Evolutionary conservation across 495 filamentous ascomycete species (phyloP), one percentile per base, ranked within the genome.

Genomic region (Penicillium flavigenum): DNA sequence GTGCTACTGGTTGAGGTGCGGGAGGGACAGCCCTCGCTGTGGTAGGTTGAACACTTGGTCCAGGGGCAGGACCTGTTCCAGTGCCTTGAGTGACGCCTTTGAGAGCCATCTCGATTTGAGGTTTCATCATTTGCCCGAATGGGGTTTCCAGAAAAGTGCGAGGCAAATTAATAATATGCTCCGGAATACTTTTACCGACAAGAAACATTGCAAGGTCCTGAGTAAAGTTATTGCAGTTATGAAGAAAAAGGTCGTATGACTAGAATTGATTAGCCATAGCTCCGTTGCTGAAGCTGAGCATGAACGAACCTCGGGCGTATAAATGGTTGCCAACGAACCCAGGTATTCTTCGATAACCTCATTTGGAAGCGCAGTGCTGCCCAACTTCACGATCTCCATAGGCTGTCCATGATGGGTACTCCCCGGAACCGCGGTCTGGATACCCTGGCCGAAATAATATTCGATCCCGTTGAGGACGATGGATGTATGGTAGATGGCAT

Each of bases 191-290:
- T 64, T 84, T 88, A 20, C 94, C 93, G n/a, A 96, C 75, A 2
- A 98, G 77, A 56, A 98, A 97, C 76, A 87, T 96, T 46, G 88
- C 74, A 61, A 98, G 83, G 59, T 98, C 94, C 65, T 98, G 92
- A 5, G 91, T 89, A 71, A 98, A 98, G 77, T 98, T 98, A 75
- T 98, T 98, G 81, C 94, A 97, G 66, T 98, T 98, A 65, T 96
- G 92, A 38, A 87, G 76, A 69, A 90, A 90, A 3, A 96, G 77
- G 69, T 96, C 89, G 65, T 97, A 97, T 0, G 89, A 90, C 87
- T 91, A 62, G 22, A 41, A 27, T 2, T 29, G 32, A 24, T 61
- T 48, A 59, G 51, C 47, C 5, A 17, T 43, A 26, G 6, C 7
- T 8, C 12, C 12, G 27, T 11, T 2, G 3, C 17, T 53, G n/a